Base-by-base conservation (phyloP, 371 early-diverging fungal species). In the Encephalitozoon cuniculi region DNA sequence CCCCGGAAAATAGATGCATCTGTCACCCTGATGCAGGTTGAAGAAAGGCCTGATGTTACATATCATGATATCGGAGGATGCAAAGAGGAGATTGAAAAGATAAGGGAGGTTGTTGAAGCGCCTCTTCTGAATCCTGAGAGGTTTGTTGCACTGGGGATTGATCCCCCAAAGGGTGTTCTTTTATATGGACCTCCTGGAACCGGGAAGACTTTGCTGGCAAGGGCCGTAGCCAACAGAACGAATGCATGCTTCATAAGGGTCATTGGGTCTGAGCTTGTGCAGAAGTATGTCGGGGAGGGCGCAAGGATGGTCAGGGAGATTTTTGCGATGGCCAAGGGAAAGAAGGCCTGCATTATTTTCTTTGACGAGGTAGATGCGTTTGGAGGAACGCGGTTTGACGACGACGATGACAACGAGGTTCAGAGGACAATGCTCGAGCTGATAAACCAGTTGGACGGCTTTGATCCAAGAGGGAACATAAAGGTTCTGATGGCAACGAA, bases 341-440 rank as follows among this genome's bases (percentile, higher is more conserved):
- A 95, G 88, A 97, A 91, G 79, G 96, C 99, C 3, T 96, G 95
- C 80, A 96, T 99, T 81, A 96, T 99, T 70, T 99, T 99, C 85
- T 96, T 99, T 88, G 99, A 99, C 85, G 99, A 99, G 87, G 91
- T 99, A 39, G 99, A 99, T 85, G 97, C 99, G 30, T 95, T 99
- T 84, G 97, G 98, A 83, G 95, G 92, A 83, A 85, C 83, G 9
- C 90, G 99, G 81, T 92, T 92, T 83, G 96, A 94, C 84, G 96
- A 97, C 80, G 92, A 93, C 64, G 97, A 95, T 55, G 96, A 96
- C 85, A 96, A 97, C 81, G 99, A 99, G 85, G 98, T 99, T 12
- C 95, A 95, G 84, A 89, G 99, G 80, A 98, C 98, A 7, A 97
- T 99, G 98, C 86, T 98, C 74, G 98, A 99, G 87, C 86, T 99